Percentiles rank a stretch among this genome's conserved stretches.
Conservation (phyloP, 306 rosid genomes). For the Malus orientalis region DNA sequence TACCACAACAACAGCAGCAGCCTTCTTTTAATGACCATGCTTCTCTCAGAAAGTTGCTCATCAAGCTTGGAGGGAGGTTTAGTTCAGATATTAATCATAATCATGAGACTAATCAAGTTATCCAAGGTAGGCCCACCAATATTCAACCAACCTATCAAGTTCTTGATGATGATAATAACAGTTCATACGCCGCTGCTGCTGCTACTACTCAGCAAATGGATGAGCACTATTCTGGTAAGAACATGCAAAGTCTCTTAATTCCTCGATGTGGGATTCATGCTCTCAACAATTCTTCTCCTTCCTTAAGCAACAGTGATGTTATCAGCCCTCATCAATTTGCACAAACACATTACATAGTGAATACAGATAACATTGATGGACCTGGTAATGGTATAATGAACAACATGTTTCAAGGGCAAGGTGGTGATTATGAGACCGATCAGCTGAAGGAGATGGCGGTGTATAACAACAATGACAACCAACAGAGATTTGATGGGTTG, state of each 20-base stretch:
- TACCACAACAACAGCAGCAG: not conserved
- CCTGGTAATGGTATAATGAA: not conserved
- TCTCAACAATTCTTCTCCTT: conserved; percentile 10
- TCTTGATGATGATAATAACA: not conserved
- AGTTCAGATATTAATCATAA: conserved; percentile 12
- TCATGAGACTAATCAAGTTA: conserved; percentile 1
- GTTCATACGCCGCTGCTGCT: not conserved
- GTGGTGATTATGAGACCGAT: conserved; percentile 11
- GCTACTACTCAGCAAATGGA: conserved; percentile 7
- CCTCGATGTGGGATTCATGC: not conserved
- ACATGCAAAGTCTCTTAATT: not conserved
- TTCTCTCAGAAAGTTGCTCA: conserved; percentile 42
- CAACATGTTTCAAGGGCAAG: conserved; percentile 39
- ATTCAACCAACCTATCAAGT: conserved; percentile 15
- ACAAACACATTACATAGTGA: conserved; percentile 5
- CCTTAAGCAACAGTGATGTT: conserved; percentile 9
- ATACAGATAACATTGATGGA: not conserved
- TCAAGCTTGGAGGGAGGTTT: conserved; percentile 67
- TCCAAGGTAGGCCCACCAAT: conserved; percentile 11
- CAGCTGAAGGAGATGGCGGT: conserved; percentile 33
- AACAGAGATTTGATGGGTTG: conserved; percentile 39
- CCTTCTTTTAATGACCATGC: conserved; percentile 45
- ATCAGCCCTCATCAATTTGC: conserved; percentile 16
- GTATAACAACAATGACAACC: conserved; percentile 5
- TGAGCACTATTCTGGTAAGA: conserved; percentile 8